phyloP scores from a whole-genome alignment of 2,329 filamentous ascomycete species.

The Calcarisporium arbuscula region DNA sequence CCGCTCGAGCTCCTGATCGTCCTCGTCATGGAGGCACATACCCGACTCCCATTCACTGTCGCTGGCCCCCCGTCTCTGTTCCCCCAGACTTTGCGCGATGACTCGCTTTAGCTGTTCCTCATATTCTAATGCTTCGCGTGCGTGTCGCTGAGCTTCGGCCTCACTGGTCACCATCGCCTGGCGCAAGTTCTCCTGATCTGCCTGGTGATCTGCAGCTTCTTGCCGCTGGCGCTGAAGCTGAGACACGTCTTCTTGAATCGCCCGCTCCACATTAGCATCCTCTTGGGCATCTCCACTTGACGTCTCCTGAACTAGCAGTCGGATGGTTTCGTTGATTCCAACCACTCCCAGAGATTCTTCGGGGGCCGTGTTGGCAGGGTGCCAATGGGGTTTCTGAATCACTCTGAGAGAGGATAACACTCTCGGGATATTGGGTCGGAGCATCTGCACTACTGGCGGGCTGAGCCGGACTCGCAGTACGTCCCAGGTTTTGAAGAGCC shows the following conservation, averaged over 20 bases:
- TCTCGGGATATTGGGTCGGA: too few species aligned
- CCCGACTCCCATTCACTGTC: constrained; percentile 27
- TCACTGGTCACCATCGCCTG: neutral
- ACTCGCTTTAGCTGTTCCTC: constrained; percentile 32
- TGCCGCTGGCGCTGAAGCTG: constrained; percentile 12
- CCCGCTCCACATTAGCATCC: constrained; percentile 56
- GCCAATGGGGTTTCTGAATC: constrained; percentile 27
- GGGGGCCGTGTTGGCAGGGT: constrained; percentile 10
- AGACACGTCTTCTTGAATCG: constrained; percentile 45
- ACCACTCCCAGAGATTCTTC: constrained; percentile 34
- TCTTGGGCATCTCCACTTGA: constrained; percentile 63
- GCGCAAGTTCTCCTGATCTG: constrained; percentile 24
- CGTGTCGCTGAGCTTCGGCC: neutral
- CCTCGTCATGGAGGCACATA: constrained; percentile 16
- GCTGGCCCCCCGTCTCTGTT: constrained; percentile 32
- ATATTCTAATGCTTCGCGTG: constrained; percentile 8
- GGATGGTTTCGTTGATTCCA: constrained; percentile 68
- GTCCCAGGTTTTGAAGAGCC: too few species aligned
- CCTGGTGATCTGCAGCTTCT: constrained; percentile 12
- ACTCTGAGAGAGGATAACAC: constrained; percentile 39
- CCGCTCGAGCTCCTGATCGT: constrained; percentile 39
- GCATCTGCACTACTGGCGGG: too few species aligned
- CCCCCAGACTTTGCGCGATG: constrained; percentile 30
- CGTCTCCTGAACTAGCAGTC: constrained; percentile 60
- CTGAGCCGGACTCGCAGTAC: too few species aligned